A percentile compares a stretch with the other conserved stretches of the same genome.
Evolutionary conservation across 192 early-diverging fungal species (phyloP).

Genomic region (Backusella luteola): DNA sequence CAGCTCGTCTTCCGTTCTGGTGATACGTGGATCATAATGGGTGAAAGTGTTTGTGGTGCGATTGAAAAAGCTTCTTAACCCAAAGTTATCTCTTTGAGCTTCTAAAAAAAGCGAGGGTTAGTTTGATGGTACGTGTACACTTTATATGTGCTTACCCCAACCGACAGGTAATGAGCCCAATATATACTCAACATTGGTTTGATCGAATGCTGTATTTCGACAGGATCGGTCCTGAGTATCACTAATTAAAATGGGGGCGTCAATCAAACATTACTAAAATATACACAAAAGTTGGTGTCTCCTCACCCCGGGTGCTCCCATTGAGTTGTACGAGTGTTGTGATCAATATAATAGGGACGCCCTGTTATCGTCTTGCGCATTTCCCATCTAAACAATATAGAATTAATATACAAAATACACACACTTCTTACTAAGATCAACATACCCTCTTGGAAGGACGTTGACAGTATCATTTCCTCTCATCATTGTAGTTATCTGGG

Average conservation of each 20-base stretch:
- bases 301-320: background rate
- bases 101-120: background rate
- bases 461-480: background rate
- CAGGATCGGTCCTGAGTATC: background rate
- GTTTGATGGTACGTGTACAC: background rate
- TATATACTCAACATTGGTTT: background rate
- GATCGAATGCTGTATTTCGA: background rate
- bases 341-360: background rate
- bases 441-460: background rate
- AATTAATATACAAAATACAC: background rate
- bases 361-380: background rate
- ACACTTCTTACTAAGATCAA: background rate
- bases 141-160: conserved; percentile 42
- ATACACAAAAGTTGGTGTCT: background rate
- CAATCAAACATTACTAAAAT: background rate
- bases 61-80: conserved; percentile 54
- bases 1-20: conserved; percentile 50
- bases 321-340: background rate
- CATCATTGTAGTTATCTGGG: background rate
- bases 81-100: background rate
- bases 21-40: conserved; percentile 82
- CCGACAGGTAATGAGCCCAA: conserved; percentile 72
- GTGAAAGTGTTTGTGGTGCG: conserved; percentile 85
- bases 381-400: background rate
- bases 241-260: too few species aligned